Conservation (phyloP, 2,329 filamentous ascomycete genomes). For the Chaetomiaceae sp. region DNA sequence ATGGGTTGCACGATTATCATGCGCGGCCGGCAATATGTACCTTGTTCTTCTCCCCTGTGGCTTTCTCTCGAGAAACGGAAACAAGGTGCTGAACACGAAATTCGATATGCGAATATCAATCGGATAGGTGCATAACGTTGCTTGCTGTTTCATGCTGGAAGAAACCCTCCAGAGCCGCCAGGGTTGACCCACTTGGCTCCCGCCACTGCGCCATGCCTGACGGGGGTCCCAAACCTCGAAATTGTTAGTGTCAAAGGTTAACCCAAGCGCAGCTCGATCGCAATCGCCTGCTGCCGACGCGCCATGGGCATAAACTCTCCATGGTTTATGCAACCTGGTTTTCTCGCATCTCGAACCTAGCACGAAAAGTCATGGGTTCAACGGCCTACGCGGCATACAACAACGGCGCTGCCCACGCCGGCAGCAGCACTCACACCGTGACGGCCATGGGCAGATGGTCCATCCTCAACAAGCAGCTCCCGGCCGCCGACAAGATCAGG, state of each 20-base stretch:
- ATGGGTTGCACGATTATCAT: no score
- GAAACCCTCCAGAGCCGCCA: background rate
- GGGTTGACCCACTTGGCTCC: background rate
- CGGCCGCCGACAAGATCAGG: constrained; percentile 65
- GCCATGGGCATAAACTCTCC: constrained; percentile 9
- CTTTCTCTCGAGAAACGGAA: no score
- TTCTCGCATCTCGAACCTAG: constrained; percentile 14
- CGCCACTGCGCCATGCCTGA: constrained; percentile 2
- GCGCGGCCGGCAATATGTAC: no score
- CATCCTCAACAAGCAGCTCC: constrained; percentile 65
- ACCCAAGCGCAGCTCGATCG: background rate
- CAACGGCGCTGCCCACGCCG: constrained; percentile 22
- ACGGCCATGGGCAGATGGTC: constrained; percentile 84
- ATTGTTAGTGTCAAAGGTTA: constrained; percentile 20
- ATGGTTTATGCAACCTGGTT: constrained; percentile 22
- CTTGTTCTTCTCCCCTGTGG: no score
- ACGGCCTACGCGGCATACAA: constrained; percentile 21
- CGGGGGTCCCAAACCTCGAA: background rate
- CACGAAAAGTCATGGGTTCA: constrained; percentile 24
- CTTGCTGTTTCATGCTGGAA: no score
- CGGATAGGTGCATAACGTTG: constrained; percentile 2
- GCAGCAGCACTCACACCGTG: constrained; percentile 46
- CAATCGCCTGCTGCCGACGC: constrained; percentile 2
- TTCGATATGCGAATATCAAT: background rate
- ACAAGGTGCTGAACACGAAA: no score